A percentile compares a stretch with the other conserved stretches of the same genome.
phyloP scores from a whole-genome alignment of 306 rosid species.

The Gastrolobium villosum region DNA sequence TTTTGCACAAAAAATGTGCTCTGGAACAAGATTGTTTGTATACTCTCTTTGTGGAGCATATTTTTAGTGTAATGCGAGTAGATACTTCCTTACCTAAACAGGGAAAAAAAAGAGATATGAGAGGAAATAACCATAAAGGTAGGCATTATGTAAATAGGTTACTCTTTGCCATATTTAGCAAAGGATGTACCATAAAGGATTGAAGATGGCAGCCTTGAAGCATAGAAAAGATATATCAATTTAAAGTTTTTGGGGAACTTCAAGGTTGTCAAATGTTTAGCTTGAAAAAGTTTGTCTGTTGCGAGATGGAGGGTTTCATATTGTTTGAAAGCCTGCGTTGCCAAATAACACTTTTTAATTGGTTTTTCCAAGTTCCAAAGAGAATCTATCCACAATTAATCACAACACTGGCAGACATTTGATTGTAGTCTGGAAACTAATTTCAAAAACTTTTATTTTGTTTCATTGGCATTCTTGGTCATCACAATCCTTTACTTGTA shows the following conservation, averaged over 20 bases:
- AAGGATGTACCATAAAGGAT: not conserved
- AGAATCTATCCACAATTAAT: not conserved
- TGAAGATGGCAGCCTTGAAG: not conserved
- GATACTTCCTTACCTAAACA: too few species aligned
- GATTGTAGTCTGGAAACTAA: too few species aligned
- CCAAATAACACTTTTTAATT: not conserved
- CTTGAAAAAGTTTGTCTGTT: not conserved
- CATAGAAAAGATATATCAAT: not conserved
- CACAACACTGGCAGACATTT: conserved; percentile 10
- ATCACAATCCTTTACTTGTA: too few species aligned
- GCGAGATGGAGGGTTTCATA: not conserved
- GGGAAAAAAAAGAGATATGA: too few species aligned
- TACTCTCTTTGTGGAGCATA: too few species aligned
- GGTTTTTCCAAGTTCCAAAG: not conserved
- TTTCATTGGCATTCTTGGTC: not conserved
- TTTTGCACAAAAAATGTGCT: too few species aligned
- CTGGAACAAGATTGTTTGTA: too few species aligned
- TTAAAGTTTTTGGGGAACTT: not conserved
- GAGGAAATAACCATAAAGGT: too few species aligned
- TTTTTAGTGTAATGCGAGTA: too few species aligned
- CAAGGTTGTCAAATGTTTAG: not conserved
- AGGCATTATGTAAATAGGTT: too few species aligned
- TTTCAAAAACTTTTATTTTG: not conserved
- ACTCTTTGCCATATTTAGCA: too few species aligned
- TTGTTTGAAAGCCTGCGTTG: not conserved